Evolutionary conservation across 2,329 filamentous ascomycete genomes (phyloP).

Genomic region (Delphinella strobiligena): DNA sequence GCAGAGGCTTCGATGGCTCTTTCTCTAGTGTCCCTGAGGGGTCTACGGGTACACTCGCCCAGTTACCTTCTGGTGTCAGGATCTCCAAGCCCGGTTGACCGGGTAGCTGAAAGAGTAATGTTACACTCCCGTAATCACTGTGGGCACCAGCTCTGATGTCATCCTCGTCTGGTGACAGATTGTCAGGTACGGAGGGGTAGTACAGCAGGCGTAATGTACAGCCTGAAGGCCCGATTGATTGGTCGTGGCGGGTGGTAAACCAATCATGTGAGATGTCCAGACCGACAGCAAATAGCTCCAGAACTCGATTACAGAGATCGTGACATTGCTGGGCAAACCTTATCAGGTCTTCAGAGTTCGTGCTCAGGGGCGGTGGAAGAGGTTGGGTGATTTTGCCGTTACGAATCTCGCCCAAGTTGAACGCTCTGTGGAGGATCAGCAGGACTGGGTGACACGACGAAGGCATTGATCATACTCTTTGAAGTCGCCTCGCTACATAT

Average conservation of each 20-base stretch:
- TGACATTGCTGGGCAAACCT: constrained; percentile 62
- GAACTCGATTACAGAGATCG: constrained; percentile 57
- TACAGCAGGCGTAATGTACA: constrained; percentile 44
- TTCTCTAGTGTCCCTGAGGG: constrained; percentile 13
- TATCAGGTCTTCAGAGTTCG: constrained; percentile 49
- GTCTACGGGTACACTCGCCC: constrained; percentile 32
- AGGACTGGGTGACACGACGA: constrained; percentile 16
- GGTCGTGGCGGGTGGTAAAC: constrained; percentile 52
- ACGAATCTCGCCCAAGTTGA: constrained; percentile 78
- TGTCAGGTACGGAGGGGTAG: constrained; percentile 20
- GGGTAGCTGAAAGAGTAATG: constrained; percentile 68
- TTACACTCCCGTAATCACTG: constrained; percentile 66
- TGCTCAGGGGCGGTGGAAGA: constrained; percentile 52
- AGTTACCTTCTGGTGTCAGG: constrained; percentile 39
- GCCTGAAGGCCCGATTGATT: constrained; percentile 36
- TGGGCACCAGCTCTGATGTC: constrained; percentile 85
- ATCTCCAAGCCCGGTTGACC: constrained; percentile 84
- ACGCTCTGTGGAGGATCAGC: constrained; percentile 46
- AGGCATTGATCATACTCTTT: too few relatives aligned
- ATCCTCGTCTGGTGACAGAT: constrained; percentile 31
- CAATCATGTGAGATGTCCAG: constrained; percentile 44
- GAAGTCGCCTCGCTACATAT: constrained; percentile 58
- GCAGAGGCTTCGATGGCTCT: constrained; percentile 22
- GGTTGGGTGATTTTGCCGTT: constrained; percentile 54
- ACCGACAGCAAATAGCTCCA: constrained; percentile 66